phyloP scores from a whole-genome alignment of 495 filamentous ascomycete species.

The Hypoxylon perforatum region DNA sequence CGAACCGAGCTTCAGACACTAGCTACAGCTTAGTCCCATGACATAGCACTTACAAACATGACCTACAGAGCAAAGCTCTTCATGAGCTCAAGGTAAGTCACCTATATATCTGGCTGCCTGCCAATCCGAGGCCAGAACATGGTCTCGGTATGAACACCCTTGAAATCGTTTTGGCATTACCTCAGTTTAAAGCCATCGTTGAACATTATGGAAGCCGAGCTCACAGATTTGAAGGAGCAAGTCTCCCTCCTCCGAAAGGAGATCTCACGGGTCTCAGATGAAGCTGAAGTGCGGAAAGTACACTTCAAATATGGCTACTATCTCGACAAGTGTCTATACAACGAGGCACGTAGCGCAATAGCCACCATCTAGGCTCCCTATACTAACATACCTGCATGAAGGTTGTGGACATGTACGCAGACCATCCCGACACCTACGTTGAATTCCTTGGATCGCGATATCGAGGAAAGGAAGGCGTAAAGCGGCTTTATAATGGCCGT shows the following conservation, averaged over 20 bases:
- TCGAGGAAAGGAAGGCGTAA: conserved; percentile 62
- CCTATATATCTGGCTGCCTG: conserved; percentile 24
- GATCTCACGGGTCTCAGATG: conserved; percentile 48
- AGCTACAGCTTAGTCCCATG: conserved; percentile 27
- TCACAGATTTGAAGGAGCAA: conserved; percentile 43
- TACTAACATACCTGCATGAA: conserved; percentile 28
- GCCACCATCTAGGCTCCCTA: neutral
- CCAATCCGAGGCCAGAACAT: neutral
- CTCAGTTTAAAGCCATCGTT: neutral
- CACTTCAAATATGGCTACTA: conserved; percentile 70
- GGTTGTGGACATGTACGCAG: conserved; percentile 63
- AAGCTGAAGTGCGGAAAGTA: conserved; percentile 63
- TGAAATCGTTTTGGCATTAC: neutral
- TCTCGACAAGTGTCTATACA: conserved; percentile 68
- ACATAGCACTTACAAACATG: conserved; percentile 36
- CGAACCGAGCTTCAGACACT: conserved; percentile 29
- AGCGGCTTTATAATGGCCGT: conserved; percentile 64
- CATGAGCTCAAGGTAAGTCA: neutral
- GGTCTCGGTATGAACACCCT: neutral
- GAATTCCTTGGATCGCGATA: conserved; percentile 67
- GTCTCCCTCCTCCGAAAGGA: conserved; percentile 42
- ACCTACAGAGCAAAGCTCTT: conserved; percentile 14
- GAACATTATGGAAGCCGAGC: conserved; percentile 33
- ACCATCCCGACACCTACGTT: conserved; percentile 65
- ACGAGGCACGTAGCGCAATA: conserved; percentile 52